A percentile compares a stretch with the other conserved stretches of the same genome.
These are phyloP conservation scores for Mortierella antarctica DNA, from an alignment of 192 early-diverging fungal species.

Conservation along the genomic window DNA sequence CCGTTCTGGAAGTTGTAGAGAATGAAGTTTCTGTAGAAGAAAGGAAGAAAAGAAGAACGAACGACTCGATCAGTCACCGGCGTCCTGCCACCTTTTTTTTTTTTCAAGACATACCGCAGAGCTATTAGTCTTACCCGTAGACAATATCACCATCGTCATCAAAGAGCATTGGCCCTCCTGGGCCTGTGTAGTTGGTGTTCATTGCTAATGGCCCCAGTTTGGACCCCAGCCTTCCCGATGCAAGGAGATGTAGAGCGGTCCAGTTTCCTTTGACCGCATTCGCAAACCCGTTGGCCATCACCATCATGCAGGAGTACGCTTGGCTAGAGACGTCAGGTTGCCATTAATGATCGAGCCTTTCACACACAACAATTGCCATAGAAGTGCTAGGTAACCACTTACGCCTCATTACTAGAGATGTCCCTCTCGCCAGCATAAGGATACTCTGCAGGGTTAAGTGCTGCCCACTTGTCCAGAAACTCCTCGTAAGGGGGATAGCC, in stretches of 20 bases:
- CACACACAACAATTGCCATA: too few relatives aligned
- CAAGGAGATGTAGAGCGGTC: constrained; percentile 42
- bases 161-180: constrained; percentile 60
- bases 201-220: constrained; percentile 50
- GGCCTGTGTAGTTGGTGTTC: constrained; percentile 62
- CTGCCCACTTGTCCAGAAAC: constrained; percentile 58
- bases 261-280: constrained; percentile 42
- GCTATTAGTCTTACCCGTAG: constrained; percentile 40
- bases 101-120: background rate
- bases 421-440: constrained; percentile 57
- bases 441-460: constrained; percentile 51
- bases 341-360: too few relatives aligned
- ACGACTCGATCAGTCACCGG: background rate
- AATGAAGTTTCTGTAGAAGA: constrained; percentile 54
- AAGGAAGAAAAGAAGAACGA: background rate
- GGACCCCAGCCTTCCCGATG: constrained; percentile 44
- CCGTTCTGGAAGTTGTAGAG: constrained; percentile 57
- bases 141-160: constrained; percentile 59
- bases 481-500: constrained; percentile 60
- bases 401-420: constrained; percentile 61
- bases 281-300: constrained; percentile 58
- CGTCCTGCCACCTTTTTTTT: background rate
- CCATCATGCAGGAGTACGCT: constrained; percentile 66
- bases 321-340: constrained; percentile 18
- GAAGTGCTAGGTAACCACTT: background rate